phyloP scores from a whole-genome alignment of 441 rosid species.

The Pelargonium australe region DNA sequence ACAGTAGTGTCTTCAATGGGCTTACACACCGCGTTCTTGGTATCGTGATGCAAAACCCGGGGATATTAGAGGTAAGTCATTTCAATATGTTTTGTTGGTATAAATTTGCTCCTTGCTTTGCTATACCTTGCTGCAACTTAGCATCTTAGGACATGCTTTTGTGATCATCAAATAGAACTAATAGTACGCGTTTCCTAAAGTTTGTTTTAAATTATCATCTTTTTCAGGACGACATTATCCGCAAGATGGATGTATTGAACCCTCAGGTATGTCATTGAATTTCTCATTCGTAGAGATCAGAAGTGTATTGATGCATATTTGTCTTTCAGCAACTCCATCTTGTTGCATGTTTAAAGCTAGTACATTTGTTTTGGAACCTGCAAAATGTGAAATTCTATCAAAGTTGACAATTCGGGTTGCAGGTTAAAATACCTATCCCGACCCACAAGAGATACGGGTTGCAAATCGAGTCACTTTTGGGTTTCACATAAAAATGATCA shows the following conservation, averaged over 20 bases:
- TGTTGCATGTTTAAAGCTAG: neutral
- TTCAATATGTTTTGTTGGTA: conserved; percentile 15
- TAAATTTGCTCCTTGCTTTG: neutral
- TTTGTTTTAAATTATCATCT: neutral
- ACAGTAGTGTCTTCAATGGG: conserved; percentile 58
- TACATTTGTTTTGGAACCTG: neutral
- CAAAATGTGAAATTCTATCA: neutral
- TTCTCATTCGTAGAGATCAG: conserved; percentile 6
- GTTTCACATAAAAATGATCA: no score
- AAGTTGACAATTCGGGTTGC: neutral
- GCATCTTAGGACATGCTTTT: neutral
- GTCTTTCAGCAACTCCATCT: no score
- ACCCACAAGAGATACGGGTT: no score
- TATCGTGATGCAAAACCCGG: conserved; percentile 82
- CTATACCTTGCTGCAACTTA: neutral
- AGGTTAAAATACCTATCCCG: no score
- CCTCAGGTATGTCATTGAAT: conserved; percentile 63
- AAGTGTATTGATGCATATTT: neutral
- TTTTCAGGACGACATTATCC: conserved; percentile 57
- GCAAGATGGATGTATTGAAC: conserved; percentile 60
- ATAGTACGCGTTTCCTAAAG: neutral
- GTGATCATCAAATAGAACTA: neutral
- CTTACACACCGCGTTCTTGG: conserved; percentile 76
- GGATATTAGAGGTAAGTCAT: conserved; percentile 66
- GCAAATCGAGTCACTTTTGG: no score